phyloP scores from a whole-genome alignment of 768 basidiomycete species.

The Lactifluus pinguis region DNA sequence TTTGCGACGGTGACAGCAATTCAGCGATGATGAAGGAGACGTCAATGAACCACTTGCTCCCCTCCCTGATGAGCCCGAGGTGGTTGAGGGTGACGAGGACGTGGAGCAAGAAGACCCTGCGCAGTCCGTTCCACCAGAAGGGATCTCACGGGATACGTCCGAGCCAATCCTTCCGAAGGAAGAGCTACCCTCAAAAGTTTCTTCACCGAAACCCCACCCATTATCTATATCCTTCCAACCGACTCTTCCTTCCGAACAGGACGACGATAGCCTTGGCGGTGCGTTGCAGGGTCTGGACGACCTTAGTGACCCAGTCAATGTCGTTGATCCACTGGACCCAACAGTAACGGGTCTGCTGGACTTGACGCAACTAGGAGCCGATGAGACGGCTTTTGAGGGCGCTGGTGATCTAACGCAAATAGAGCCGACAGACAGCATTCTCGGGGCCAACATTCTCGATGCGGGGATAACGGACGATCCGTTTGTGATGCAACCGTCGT shows the following conservation, averaged over 20 bases:
- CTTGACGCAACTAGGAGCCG: constrained; percentile 55
- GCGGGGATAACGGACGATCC: constrained; percentile 42
- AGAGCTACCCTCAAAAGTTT: constrained; percentile 50
- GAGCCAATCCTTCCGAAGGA: constrained; percentile 31
- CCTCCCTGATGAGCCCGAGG: constrained; percentile 68
- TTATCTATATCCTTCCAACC: constrained; percentile 46
- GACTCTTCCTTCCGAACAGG: constrained; percentile 28
- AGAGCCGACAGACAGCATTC: constrained; percentile 40
- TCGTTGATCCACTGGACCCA: constrained; percentile 21
- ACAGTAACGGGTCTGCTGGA: constrained; percentile 36
- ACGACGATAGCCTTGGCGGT: constrained; percentile 33
- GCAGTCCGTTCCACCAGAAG: constrained; percentile 34
- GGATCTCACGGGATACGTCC: constrained; percentile 30
- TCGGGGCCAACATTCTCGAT: constrained; percentile 56
- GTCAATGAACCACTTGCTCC: constrained; percentile 75
- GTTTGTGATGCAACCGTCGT: constrained; percentile 31
- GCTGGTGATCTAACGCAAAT: constrained; percentile 50
- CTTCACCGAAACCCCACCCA: constrained; percentile 60
- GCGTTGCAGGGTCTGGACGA: constrained; percentile 48
- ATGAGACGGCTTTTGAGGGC: constrained; percentile 48
- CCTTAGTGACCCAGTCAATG: constrained; percentile 33
- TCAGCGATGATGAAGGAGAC: constrained; percentile 78
- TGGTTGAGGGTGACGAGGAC: constrained; percentile 68
- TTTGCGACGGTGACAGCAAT: constrained; percentile 45
- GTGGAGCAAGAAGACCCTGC: constrained; percentile 56